Percentiles rank a stretch among this genome's conserved stretches.
These are phyloP conservation scores for Linnemannia exigua DNA, from an alignment of 192 early-diverging fungal genomes.

Conservation along the genomic window DNA sequence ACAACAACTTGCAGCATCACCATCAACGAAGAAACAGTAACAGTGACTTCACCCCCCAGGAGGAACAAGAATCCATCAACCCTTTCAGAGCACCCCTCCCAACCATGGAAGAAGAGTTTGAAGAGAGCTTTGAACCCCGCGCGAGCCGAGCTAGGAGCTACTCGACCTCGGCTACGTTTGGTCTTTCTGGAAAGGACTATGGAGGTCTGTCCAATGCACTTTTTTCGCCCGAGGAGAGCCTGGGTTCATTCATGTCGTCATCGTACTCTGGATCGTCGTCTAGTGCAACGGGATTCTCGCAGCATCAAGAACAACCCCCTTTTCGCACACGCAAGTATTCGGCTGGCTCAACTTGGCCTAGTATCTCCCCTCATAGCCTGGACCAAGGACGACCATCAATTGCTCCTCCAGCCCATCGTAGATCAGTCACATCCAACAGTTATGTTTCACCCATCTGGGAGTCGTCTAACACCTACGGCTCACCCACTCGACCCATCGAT, in stretches of 20 bases:
- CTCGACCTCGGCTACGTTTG: conserved; percentile 51
- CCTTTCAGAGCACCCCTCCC: conserved; percentile 20
- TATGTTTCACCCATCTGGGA: conserved; percentile 43
- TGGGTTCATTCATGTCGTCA: conserved; percentile 14
- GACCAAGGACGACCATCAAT: not conserved
- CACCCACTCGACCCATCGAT: not conserved
- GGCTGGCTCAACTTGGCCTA: conserved; percentile 32
- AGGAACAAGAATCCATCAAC: not conserved
- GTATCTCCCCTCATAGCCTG: not conserved
- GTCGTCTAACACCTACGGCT: not conserved
- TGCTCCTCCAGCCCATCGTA: conserved; percentile 19
- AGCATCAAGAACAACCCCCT: conserved; percentile 20
- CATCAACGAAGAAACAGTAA: not conserved
- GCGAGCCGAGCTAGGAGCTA: conserved; percentile 33
- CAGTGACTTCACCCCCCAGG: not conserved
- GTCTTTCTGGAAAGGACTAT: conserved; percentile 24
- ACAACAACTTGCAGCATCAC: not conserved
- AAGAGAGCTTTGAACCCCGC: conserved; percentile 37
- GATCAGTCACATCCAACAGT: conserved; percentile 29
- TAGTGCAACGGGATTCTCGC: not conserved
- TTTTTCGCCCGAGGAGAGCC: not conserved
- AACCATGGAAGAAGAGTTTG: conserved; percentile 39
- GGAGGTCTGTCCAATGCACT: conserved; percentile 6
- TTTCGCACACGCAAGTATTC: conserved; percentile 15
- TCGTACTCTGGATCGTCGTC: not conserved